Evolutionary conservation across 257 asterid species (phyloP).

Genomic region (Linaria vulgaris): DNA sequence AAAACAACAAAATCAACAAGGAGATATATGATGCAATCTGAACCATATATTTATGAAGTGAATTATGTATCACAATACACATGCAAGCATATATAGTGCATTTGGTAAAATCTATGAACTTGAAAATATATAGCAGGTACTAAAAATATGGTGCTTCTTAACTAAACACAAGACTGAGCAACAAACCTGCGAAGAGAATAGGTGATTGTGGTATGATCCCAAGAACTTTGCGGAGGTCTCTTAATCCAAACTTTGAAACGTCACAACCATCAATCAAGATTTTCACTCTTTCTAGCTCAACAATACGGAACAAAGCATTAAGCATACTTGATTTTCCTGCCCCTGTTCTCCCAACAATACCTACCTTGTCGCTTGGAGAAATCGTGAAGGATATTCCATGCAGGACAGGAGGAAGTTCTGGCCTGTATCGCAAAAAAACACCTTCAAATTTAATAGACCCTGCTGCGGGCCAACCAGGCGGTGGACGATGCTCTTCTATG

Average conservation of each 20-base stretch:
- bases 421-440: slow-evolving; percentile 87
- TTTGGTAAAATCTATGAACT: too few species aligned
- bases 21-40: too few species aligned
- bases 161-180: slow-evolving; percentile 20
- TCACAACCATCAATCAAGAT: slow-evolving; percentile 81
- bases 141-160: not conserved
- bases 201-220: slow-evolving; percentile 97
- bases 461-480: slow-evolving; percentile 90
- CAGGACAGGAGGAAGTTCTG: slow-evolving; percentile 93
- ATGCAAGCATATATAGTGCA: too few species aligned
- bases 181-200: slow-evolving; percentile 97
- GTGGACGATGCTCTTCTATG: slow-evolving; percentile 75
- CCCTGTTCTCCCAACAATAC: too few species aligned
- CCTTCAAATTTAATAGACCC: slow-evolving; percentile 76
- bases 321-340: too few species aligned
- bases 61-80: too few species aligned
- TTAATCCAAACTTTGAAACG: slow-evolving; percentile 70
- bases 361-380: too few species aligned
- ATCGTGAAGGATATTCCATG: too few species aligned
- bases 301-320: slow-evolving; percentile 91
- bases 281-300: slow-evolving; percentile 78
- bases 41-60: too few species aligned
- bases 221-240: slow-evolving; percentile 84
- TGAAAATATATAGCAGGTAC: too few species aligned
- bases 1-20: too few species aligned